A percentile compares a stretch with the other conserved stretches of the same genome.
Evolutionary conservation across 1,284 basidiomycete genomes (phyloP).

Genomic region (Jaminaea rosea): DNA sequence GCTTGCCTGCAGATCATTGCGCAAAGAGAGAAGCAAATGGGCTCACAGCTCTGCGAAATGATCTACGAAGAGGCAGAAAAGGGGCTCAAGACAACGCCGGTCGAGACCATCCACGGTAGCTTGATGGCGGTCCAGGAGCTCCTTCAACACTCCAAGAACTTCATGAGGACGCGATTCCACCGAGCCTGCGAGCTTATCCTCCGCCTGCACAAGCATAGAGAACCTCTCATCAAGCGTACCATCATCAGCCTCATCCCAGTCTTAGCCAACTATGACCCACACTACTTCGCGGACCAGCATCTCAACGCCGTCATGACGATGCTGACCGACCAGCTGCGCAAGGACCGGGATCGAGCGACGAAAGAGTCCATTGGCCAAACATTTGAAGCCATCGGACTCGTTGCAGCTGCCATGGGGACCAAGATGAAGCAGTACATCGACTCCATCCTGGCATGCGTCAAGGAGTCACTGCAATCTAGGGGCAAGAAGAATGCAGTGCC

Average conservation of each 20-base stretch:
- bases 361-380: slow-evolving; percentile 48
- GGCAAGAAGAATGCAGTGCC: slow-evolving; percentile 87
- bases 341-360: slow-evolving; percentile 33
- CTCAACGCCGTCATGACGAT: slow-evolving; percentile 37
- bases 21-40: slow-evolving; percentile 43
- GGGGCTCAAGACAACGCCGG: slow-evolving; percentile 69
- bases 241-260: slow-evolving; percentile 39
- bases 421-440: slow-evolving; percentile 96
- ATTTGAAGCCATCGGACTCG: slow-evolving; percentile 92
- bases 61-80: slow-evolving; percentile 72
- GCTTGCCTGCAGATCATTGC: slow-evolving; percentile 45
- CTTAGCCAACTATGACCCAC: slow-evolving; percentile 42
- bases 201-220: slow-evolving; percentile 78
- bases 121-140: slow-evolving; percentile 85
- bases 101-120: slow-evolving; percentile 85
- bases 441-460: slow-evolving; percentile 79
- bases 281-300: slow-evolving; percentile 41
- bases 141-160: slow-evolving; percentile 87
- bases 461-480: slow-evolving; percentile 71
- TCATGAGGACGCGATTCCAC: slow-evolving; percentile 83
- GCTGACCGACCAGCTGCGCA: slow-evolving; percentile 30
- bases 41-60: slow-evolving; percentile 38
- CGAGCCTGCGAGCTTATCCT: slow-evolving; percentile 86
- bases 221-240: slow-evolving; percentile 70
- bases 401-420: slow-evolving; percentile 79